Base-by-base conservation (phyloP, 2,329 filamentous ascomycete species). In the Xylariaceae sp. region DNA sequence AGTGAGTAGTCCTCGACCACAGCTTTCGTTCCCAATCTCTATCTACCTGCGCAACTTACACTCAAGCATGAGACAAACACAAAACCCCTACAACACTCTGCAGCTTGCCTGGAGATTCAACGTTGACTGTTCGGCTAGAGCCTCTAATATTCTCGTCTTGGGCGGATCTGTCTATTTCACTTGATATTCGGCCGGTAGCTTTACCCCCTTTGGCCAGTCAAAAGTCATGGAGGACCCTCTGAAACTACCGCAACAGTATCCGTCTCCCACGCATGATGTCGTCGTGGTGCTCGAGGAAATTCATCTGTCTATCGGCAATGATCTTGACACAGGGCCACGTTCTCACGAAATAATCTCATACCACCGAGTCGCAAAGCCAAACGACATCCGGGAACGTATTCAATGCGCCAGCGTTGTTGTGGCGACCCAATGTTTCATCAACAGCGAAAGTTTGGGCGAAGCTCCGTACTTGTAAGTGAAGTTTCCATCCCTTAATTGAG, bases 381-480 rank as follows among this genome's bases (percentile, higher is more conserved):
- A 52, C 18, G 49, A 56, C 31, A 48, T 61, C 31, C 46, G 54
- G 6, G 17, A 48, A 14, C 55, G 58, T 9, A 50, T 59, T 11
- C 58, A 61, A 41, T 56, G 51, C 18, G 58, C 58, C 5, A 61
- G 57, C 32, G 54, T 61, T 42, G 45, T 59, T 9, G 51, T 59
- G 27, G 45, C 54, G 2, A 39, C 48, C 2, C 57, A 59, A 32
- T 31, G 48, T 10, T 17, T 30, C 38, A 56, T 59, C 27, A 57
- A 43, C 3, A 40, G 44, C 15, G 51, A 57, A 18, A 61, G 55
- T 40, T 36, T 61, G 39, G 57, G 57, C 22, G 53, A 57, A n/a
- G 58, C 57, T 12, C 57, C 55, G 10, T 52, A 59, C 18, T 39
- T 61, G 57, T 61, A 52, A 9, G 54, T 51, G 3, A 4, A 2